Evolutionary conservation across 768 basidiomycete genomes (phyloP), one percentile per base, ranked within the genome.

Genomic region (Podaxis pistillaris): DNA sequence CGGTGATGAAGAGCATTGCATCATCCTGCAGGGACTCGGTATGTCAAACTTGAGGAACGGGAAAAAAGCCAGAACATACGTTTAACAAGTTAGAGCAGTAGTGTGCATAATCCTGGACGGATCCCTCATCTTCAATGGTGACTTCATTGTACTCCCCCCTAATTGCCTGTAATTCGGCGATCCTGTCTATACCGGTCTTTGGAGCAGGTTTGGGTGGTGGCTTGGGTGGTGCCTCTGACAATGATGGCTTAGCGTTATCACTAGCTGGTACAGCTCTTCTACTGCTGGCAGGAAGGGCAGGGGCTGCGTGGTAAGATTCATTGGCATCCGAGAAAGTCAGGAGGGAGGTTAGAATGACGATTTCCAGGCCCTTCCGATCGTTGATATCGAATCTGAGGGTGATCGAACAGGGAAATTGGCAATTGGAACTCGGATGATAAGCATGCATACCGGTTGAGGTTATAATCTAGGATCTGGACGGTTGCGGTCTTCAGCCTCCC

Each of bases 361-460:
- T 90, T 72, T 94, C 93, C 1, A 94, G 80, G 3, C 93, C 91
- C 71, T 94, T 94, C 36, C 90, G 83, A 68, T 94, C 93, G 15
- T 89, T 79, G 55, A 94, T 87, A 66, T 94, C 93, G 67, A 94
- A 94, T 44, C 91, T 93, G 58, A 6, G 44, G 19, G 30, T 57
- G 56, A 49, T 22, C 17, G 52, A 19, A 22, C 5, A 56, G 7
- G 33, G 9, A 33, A 33, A 9, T 33, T 33, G 9, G 33, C 33
- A 33, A 33, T 33, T 33, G 33, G 33, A 9, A 33, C 33, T 33
- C 33, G 33, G 50, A 26, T 46, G 24, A 19, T 24, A 55, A 19
- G 52, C 46, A 44, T 59, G 66, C 76, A 52, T 63, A 88, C 91
- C 92, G 77, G 68, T 93, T 86, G 40, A 94, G 78, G 68, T 94